Evolutionary conservation across 768 basidiomycete genomes (phyloP), one percentile per base, ranked within the genome.

Genomic region (Lentinula sp.): DNA sequence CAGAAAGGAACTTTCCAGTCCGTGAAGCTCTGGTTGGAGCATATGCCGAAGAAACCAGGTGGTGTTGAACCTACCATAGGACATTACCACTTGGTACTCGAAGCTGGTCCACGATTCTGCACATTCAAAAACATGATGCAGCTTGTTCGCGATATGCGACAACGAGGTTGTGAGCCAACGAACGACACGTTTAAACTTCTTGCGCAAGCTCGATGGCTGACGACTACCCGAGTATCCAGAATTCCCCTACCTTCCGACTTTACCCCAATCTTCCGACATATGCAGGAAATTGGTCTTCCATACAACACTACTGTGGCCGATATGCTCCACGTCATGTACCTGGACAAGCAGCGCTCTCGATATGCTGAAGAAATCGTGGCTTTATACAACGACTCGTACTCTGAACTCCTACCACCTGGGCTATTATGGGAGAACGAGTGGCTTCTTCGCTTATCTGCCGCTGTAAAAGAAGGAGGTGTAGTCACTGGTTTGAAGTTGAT

Each of bases 61-160:
- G 66, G 77, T 39, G 63, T 79, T 48, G 68, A 68, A 4, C 85
- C 85, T 0, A 77, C 79, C 23, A 70, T 79, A 41, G 73, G 79
- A 20, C 84, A 85, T 60, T 85, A 84, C 74, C 81, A 87, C 63
- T 62, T 77, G 9, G 78, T 86, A 63, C 71, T 89, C 39, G 73
- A 80, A 41, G 70, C 72, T 12, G 76, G 73, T 62, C 66, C 68
- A 9, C 64, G 71, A 39, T 66, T 72, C n/a, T 66, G 69, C 12
- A 63, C 71, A 1, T 71, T 75, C 62, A 68, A 66, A 33, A 71
- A 72, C 62, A 58, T 77, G 65, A 77, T 72, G 50, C 72, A 71
- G 63, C 67, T 79, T 63, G 67, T 74, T 62, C 65, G 71, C 63
- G 53, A 51, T 61, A 77, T 78, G 76, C 71, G 67, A 43, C 67